These are phyloP conservation scores for bread wheat (Triticum aestivum) DNA, from an alignment of 176 grass and related monocot species.

Conservation along the genomic window IWGSC_CS_RefSeq_v2.1 NC_057794.1:54752641-54753140, in stretches of 20 bases:
- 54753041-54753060: slow-evolving; percentile 12
- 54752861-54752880: slow-evolving; percentile 22
- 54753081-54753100: slow-evolving; percentile 4
- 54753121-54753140: slow-evolving; percentile 22
- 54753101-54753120: slow-evolving; percentile 32
- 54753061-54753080: slow-evolving; percentile 1
- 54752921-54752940: slow-evolving; percentile 42
- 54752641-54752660: slow-evolving; percentile 41
- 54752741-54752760: slow-evolving; percentile 35
- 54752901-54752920: slow-evolving; percentile 21
- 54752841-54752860: neutral
- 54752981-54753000: slow-evolving; percentile 11
- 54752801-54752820: slow-evolving; percentile 31
- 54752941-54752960: slow-evolving; percentile 44
- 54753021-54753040: slow-evolving; percentile 33
- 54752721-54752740: slow-evolving; percentile 20
- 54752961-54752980: slow-evolving; percentile 24
- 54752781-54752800: neutral
- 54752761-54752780: slow-evolving; percentile 21
- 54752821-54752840: slow-evolving; percentile 21
- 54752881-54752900: slow-evolving; percentile 45
- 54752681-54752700: slow-evolving; percentile 33
- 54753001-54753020: slow-evolving; percentile 23
- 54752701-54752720: slow-evolving; percentile 32
- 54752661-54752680: slow-evolving; percentile 47